phyloP scores from a whole-genome alignment of 331 rosid genomes.

The Phaseolus coccineus region DNA sequence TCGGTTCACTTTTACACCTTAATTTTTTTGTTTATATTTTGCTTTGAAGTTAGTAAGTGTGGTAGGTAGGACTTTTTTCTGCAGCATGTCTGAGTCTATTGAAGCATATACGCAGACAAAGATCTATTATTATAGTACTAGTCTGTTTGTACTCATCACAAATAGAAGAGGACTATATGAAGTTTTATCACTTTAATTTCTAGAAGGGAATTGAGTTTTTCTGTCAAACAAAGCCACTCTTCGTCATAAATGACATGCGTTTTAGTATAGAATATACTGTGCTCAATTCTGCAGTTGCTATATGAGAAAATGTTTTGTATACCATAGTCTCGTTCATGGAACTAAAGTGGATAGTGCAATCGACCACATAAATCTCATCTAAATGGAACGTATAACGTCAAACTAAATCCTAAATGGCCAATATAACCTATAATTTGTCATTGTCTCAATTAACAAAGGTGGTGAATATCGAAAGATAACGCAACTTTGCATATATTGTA shows the following conservation, averaged over 20 bases:
- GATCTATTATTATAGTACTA: background rate
- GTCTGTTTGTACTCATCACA: slow-evolving; percentile 2
- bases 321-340: no score
- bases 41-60: background rate
- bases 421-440: no score
- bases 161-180: background rate
- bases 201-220: background rate
- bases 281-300: no score
- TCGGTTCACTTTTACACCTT: slow-evolving; percentile 12
- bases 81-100: background rate
- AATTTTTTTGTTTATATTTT: background rate
- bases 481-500: no score
- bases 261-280: no score
- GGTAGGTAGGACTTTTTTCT: background rate
- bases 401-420: no score
- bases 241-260: background rate
- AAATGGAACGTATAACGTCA: no score
- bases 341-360: no score
- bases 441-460: no score
- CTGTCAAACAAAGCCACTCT: background rate
- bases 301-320: no score
- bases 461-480: no score
- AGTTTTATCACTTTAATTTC: background rate
- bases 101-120: background rate
- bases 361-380: no score